Evolutionary conservation across 2,329 filamentous ascomycete species (phyloP).

Genomic region (Xylaria sp.): DNA sequence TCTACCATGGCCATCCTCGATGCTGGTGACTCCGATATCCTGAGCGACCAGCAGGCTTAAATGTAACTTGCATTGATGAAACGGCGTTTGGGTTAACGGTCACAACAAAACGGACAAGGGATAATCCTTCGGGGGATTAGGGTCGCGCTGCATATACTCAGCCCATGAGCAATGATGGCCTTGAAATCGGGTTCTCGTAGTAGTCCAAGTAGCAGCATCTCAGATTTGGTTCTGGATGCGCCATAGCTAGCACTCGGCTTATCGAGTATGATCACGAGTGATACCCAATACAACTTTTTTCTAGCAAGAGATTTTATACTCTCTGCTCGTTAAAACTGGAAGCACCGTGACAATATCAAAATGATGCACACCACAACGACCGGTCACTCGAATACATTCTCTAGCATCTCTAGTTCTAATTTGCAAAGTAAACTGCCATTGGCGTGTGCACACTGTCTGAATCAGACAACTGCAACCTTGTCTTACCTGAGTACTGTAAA

Average conservation of each 20-base stretch:
- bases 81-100: conserved; percentile 41
- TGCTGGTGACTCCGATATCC: conserved; percentile 98
- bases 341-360: too few relatives aligned
- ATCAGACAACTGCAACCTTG: too few relatives aligned
- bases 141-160: conserved; percentile 13
- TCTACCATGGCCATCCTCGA: conserved; percentile 97
- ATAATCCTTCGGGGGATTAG: conserved; percentile 24
- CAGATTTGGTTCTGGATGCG: conserved; percentile 14
- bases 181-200: conserved; percentile 22
- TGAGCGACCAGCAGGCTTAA: conserved; percentile 76
- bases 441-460: too few relatives aligned
- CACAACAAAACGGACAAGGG: conserved; percentile 35
- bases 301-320: neutral
- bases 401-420: too few relatives aligned
- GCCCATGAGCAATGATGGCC: conserved; percentile 23
- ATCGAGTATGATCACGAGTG: conserved; percentile 36
- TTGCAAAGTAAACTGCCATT: too few relatives aligned
- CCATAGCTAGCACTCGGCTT: conserved; percentile 20
- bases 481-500: too few relatives aligned
- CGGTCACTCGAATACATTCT: too few relatives aligned
- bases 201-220: conserved; percentile 24
- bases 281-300: conserved; percentile 39
- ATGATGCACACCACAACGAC: too few relatives aligned
- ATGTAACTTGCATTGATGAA: conserved; percentile 33
- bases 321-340: neutral